phyloP scores from a whole-genome alignment of 768 basidiomycete genomes.

The Russula compacta region DNA sequence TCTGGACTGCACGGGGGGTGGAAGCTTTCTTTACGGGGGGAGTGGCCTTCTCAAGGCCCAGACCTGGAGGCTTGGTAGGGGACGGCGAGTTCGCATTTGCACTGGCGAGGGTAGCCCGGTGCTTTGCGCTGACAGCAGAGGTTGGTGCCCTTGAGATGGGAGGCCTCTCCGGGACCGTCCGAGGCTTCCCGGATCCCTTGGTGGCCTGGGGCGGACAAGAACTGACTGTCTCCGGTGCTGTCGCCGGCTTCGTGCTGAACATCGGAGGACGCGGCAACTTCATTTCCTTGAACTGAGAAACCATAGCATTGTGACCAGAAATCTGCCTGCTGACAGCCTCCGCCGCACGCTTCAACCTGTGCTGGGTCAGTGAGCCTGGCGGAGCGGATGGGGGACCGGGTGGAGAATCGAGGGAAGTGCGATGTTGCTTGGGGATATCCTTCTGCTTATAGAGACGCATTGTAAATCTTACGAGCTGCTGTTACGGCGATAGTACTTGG shows the following conservation, averaged over 20 bases:
- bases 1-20: background rate
- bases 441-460: slow-evolving; percentile 15
- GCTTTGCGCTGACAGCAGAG: background rate
- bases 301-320: slow-evolving; percentile 8
- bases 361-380: background rate
- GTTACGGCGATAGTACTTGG: slow-evolving; percentile 5
- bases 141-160: background rate
- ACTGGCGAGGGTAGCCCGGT: background rate
- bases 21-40: background rate
- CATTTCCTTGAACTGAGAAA: slow-evolving; percentile 8
- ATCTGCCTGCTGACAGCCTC: slow-evolving; percentile 12
- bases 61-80: background rate
- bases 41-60: background rate
- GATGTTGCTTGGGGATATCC: background rate
- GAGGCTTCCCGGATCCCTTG: background rate
- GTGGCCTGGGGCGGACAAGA: background rate
- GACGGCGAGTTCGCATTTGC: background rate
- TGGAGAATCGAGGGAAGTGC: background rate
- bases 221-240: background rate
- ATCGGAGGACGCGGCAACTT: slow-evolving; percentile 4
- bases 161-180: background rate
- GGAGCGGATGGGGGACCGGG: background rate
- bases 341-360: slow-evolving; percentile 4
- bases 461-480: slow-evolving; percentile 12
- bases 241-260: background rate